Conservation (phyloP, 192 early-diverging fungal species). For the Funneliformis geosporum region DNA sequence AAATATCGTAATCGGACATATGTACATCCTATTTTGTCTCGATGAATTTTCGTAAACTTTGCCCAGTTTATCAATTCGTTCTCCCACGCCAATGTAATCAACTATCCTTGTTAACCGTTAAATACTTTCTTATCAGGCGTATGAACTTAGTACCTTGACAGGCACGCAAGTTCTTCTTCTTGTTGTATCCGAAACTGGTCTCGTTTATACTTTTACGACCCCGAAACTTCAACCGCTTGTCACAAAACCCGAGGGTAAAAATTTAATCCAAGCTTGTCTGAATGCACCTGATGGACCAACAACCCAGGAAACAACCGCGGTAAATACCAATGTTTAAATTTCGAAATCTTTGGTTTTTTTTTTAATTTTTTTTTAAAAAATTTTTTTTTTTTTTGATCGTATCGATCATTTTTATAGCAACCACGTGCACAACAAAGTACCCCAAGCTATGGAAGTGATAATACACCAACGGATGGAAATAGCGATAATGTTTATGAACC, state of each 20-base stretch:
- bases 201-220: constrained; percentile 95
- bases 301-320: constrained; percentile 31
- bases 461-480: constrained; percentile 11
- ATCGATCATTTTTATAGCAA: neutral
- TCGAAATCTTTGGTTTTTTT: neutral
- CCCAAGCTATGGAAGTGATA: constrained; percentile 21
- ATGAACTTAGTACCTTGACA: constrained; percentile 90
- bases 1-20: neutral
- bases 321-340: constrained; percentile 27
- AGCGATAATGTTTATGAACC: neutral
- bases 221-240: constrained; percentile 92
- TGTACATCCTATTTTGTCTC: neutral
- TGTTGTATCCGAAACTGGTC: constrained; percentile 93
- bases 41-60: neutral
- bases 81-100: neutral
- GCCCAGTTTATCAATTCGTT: neutral
- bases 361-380: neutral
- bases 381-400: neutral
- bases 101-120: neutral
- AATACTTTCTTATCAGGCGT: constrained; percentile 58
- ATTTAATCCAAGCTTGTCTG: constrained; percentile 88
- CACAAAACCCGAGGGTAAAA: constrained; percentile 88
- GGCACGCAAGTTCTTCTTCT: constrained; percentile 93
- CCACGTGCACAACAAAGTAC: constrained; percentile 2
- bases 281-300: constrained; percentile 72